These are phyloP conservation scores for Claviceps digitariae DNA, from an alignment of 2,329 filamentous ascomycete species.

Conservation along the genomic window DNA sequence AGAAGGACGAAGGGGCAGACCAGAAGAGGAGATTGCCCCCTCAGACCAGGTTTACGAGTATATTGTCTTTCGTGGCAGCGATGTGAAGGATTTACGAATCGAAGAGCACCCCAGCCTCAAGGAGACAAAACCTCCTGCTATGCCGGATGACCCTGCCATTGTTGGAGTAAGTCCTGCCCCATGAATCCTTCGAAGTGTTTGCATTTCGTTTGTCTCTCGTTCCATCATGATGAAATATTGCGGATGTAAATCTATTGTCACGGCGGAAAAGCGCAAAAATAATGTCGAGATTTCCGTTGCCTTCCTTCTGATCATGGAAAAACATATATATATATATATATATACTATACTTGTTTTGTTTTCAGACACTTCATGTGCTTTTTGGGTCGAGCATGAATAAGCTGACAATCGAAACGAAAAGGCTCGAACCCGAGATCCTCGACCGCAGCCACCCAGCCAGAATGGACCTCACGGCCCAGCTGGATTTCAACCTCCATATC, in stretches of 20 bases:
- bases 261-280: slow-evolving; percentile 87
- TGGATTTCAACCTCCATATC: slow-evolving; percentile 31
- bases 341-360: slow-evolving; percentile 8
- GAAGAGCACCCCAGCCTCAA: slow-evolving; percentile 67
- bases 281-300: slow-evolving; percentile 99
- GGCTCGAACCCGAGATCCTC: slow-evolving; percentile 27
- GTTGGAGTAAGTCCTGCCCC: slow-evolving; percentile 68
- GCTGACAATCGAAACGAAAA: slow-evolving; percentile 15
- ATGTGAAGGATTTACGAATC: slow-evolving; percentile 95
- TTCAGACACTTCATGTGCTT: background rate
- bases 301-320: slow-evolving; percentile 81
- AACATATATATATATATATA: background rate
- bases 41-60: slow-evolving; percentile 92
- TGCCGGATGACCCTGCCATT: slow-evolving; percentile 93
- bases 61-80: slow-evolving; percentile 94
- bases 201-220: slow-evolving; percentile 4
- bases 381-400: background rate
- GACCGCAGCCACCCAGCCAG: slow-evolving; percentile 17
- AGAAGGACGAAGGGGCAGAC: slow-evolving; percentile 70
- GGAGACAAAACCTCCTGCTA: slow-evolving; percentile 59
- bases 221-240: slow-evolving; percentile 78
- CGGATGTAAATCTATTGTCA: slow-evolving; percentile 83
- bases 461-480: slow-evolving; percentile 18
- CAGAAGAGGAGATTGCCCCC: slow-evolving; percentile 68
- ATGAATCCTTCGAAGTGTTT: background rate